Evolutionary conservation across 768 basidiomycete species (phyloP).

Genomic region (Lentinula detonsa): DNA sequence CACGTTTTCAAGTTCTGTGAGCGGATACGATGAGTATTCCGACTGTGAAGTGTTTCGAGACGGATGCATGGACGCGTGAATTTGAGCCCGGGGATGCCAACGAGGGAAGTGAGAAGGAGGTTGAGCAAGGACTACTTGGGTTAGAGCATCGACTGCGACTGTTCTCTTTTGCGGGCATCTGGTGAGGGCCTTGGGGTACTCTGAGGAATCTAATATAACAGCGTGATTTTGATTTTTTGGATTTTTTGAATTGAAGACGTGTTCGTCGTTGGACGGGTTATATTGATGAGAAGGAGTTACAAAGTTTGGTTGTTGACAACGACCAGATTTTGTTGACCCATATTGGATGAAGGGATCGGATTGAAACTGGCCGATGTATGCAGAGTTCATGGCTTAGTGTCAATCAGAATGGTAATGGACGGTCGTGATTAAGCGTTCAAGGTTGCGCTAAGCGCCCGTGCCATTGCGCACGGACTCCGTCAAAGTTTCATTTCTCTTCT

Average conservation of each 20-base stretch:
- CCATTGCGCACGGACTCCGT: background rate
- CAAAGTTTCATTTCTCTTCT: background rate
- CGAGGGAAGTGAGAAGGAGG: background rate
- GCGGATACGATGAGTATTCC: background rate
- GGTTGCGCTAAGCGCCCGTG: background rate
- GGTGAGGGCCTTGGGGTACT: background rate
- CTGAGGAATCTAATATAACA: background rate
- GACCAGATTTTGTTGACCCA: background rate
- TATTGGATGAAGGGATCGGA: background rate
- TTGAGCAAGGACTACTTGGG: background rate
- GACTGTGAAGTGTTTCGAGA: background rate
- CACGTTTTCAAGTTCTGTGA: background rate
- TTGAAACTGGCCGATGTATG: background rate
- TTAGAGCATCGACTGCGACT: background rate
- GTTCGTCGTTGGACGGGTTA: background rate
- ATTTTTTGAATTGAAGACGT: background rate
- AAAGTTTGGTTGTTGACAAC: background rate
- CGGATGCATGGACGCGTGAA: background rate
- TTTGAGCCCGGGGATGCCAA: background rate
- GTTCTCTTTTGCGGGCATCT: background rate
- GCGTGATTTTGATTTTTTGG: too few relatives aligned
- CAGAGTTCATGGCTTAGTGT: background rate
- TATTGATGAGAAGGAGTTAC: background rate
- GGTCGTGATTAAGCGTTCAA: background rate
- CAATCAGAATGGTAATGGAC: too few relatives aligned